These are phyloP conservation scores for Fonsecaea nubica DNA, from an alignment of 2,329 filamentous ascomycete species.

Conservation along the genomic window DNA sequence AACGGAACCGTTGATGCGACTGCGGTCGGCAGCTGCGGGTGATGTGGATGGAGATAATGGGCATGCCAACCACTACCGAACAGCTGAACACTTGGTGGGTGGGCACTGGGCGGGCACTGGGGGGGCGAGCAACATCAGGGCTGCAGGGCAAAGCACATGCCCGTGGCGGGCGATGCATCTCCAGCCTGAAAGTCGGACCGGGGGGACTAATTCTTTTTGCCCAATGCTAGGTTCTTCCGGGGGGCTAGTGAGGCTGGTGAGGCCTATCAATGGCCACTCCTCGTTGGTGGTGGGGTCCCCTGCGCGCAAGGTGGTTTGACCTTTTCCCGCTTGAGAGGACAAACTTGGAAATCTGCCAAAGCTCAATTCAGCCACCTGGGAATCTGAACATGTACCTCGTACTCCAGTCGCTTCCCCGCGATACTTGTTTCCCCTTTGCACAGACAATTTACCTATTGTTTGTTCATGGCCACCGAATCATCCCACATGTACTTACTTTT, in stretches of 20 bases:
- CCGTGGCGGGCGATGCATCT: slow-evolving; percentile 18
- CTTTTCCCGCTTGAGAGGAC: background rate
- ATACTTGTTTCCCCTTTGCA: background rate
- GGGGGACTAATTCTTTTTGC: background rate
- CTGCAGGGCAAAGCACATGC: background rate
- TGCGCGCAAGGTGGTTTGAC: background rate
- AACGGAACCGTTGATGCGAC: slow-evolving; percentile 22
- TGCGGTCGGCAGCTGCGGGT: background rate
- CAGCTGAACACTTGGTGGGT: background rate
- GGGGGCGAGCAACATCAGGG: background rate
- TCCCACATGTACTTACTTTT: background rate
- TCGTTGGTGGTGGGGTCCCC: background rate
- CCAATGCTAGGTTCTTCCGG: background rate
- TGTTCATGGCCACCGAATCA: background rate
- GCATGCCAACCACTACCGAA: background rate
- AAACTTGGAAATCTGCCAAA: background rate
- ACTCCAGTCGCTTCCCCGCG: slow-evolving; percentile 1
- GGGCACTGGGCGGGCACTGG: background rate
- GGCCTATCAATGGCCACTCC: background rate
- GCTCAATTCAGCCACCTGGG: background rate
- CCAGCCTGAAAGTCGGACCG: slow-evolving; percentile 6
- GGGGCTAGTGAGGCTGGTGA: slow-evolving; percentile 4
- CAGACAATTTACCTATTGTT: background rate
- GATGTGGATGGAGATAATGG: slow-evolving; percentile 2
- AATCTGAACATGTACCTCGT: background rate